Conservation (phyloP, 768 basidiomycete species). For the Lactarius vividus region DNA sequence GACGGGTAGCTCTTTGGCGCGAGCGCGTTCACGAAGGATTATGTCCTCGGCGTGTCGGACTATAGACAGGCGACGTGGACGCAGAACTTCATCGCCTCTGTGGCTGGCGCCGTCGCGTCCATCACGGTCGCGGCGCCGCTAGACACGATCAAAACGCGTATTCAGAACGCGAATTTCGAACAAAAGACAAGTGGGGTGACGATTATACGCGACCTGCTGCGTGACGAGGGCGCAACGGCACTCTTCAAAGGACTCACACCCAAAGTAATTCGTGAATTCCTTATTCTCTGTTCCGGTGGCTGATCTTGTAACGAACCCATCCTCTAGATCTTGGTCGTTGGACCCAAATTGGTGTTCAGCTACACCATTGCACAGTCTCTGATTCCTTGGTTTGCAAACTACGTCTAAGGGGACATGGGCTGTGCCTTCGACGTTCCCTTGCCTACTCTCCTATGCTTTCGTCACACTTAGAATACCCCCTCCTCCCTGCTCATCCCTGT, state of each 20-base stretch:
- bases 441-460: neutral
- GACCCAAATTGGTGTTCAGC: slow-evolving; percentile 97
- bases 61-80: slow-evolving; percentile 95
- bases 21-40: slow-evolving; percentile 92
- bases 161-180: slow-evolving; percentile 98
- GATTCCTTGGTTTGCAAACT: slow-evolving; percentile 80
- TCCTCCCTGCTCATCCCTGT: slow-evolving; percentile 13
- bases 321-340: slow-evolving; percentile 84
- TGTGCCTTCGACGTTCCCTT: neutral
- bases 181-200: slow-evolving; percentile 74
- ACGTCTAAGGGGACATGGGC: neutral
- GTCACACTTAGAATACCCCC: neutral
- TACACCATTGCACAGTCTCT: slow-evolving; percentile 96
- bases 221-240: slow-evolving; percentile 76
- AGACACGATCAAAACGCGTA: slow-evolving; percentile 94
- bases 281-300: neutral
- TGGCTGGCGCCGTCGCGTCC: slow-evolving; percentile 91
- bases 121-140: slow-evolving; percentile 96
- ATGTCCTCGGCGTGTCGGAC: slow-evolving; percentile 82
- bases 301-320: neutral
- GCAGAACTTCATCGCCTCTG: slow-evolving; percentile 95
- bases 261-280: slow-evolving; percentile 53
- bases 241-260: slow-evolving; percentile 98
- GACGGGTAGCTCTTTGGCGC: slow-evolving; percentile 85
- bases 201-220: slow-evolving; percentile 81